Percentiles rank a stretch among this genome's conserved stretches.
Conservation (phyloP, 2,329 filamentous ascomycete genomes). For the Fusarium sp. region DNA sequence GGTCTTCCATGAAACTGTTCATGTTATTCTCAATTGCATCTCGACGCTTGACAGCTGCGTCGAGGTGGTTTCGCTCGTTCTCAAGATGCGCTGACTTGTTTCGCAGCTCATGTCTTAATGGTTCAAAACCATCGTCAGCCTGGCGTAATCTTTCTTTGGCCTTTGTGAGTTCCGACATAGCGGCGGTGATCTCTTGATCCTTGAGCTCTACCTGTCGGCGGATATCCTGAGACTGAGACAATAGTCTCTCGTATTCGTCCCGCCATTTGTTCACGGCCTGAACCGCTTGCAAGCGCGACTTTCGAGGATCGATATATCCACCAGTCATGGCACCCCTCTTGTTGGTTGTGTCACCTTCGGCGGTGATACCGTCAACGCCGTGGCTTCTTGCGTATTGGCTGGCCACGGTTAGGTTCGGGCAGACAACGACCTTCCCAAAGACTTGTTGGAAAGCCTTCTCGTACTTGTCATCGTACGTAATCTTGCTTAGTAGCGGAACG, state of each 20-base stretch:
- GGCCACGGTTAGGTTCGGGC: constrained; percentile 87
- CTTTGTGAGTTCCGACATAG: constrained; percentile 86
- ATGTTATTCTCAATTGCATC: constrained; percentile 80
- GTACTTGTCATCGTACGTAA: constrained; percentile 79
- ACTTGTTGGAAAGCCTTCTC: constrained; percentile 93
- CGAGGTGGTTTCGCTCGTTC: constrained; percentile 77
- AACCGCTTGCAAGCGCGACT: constrained; percentile 88
- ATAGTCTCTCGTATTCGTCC: constrained; percentile 75
- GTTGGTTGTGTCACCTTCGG: constrained; percentile 93
- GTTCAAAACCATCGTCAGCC: constrained; percentile 83
- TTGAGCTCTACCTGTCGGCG: constrained; percentile 77
- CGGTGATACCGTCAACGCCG: constrained; percentile 90
- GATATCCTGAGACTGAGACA: constrained; percentile 72
- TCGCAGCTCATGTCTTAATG: constrained; percentile 79
- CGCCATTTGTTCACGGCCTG: constrained; percentile 79
- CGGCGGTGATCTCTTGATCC: constrained; percentile 88
- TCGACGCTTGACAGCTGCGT: constrained; percentile 71
- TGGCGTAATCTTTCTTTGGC: constrained; percentile 81
- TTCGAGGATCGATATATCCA: constrained; percentile 88
- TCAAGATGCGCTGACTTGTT: constrained; percentile 80
- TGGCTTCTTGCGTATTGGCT: constrained; percentile 93
- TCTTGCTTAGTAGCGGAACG: constrained; percentile 85
- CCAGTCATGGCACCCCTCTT: constrained; percentile 96
- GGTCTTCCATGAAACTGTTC: constrained; percentile 78
- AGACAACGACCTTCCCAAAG: constrained; percentile 95